These are phyloP conservation scores for Fraxinus angustifolia DNA, from an alignment of 305 asterid species.

Conservation along the genomic window DNA sequence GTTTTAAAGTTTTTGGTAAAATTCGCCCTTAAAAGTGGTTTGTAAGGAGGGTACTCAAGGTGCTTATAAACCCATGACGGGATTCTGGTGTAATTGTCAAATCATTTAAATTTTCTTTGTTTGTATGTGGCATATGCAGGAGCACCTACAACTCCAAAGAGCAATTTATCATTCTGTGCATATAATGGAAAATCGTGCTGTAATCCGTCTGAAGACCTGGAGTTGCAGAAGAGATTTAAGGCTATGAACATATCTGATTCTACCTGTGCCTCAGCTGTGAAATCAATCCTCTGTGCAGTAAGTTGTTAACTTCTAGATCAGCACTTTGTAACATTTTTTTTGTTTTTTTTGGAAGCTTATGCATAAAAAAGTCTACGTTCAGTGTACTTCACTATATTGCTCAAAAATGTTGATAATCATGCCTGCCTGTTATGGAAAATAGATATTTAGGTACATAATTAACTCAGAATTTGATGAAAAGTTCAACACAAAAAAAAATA, in stretches of 20 bases:
- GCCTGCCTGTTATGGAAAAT: not conserved
- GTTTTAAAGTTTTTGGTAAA: not conserved
- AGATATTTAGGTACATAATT: not conserved
- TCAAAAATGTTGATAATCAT: not conserved
- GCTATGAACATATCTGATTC: constrained; percentile 71
- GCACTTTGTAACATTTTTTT: not conserved
- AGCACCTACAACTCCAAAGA: constrained; percentile 53
- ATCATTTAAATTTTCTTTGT: constrained; percentile 4
- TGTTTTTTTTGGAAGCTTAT: not conserved
- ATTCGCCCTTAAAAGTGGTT: not conserved
- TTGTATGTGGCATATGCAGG: constrained; percentile 37
- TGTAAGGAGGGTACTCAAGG: not conserved
- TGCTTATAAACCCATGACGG: not conserved
- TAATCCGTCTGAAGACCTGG: constrained; percentile 53
- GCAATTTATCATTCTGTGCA: constrained; percentile 57
- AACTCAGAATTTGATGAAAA: not conserved
- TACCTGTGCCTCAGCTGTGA: constrained; percentile 66
- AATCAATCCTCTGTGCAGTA: constrained; percentile 81
- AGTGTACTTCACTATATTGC: no score
- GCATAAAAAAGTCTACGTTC: not conserved
- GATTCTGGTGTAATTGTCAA: not conserved
- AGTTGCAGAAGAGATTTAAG: constrained; percentile 49
- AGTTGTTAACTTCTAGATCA: constrained; percentile 26
- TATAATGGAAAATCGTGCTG: constrained; percentile 78
- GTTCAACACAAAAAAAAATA: not conserved